Conservation (phyloP, 805 yeast species). For the Yamadazyma kitorensis region DNA sequence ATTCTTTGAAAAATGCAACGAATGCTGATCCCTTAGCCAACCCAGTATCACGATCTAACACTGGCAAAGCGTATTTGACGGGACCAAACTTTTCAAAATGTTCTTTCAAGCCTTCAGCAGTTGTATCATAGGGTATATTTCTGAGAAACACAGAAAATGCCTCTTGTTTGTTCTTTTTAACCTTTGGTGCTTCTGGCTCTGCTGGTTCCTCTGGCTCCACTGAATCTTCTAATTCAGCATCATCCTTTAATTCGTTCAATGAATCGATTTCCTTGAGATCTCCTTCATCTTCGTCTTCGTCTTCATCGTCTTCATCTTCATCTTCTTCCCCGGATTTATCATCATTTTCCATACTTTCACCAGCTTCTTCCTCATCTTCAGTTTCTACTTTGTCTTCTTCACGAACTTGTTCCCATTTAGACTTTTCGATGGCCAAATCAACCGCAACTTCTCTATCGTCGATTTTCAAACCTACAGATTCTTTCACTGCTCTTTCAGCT, state of each 20-base stretch:
- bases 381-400: slow-evolving; percentile 32
- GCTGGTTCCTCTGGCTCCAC: slow-evolving; percentile 22
- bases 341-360: slow-evolving; percentile 36
- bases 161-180: slow-evolving; percentile 59
- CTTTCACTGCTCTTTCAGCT: slow-evolving; percentile 82
- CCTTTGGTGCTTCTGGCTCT: slow-evolving; percentile 32
- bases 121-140: slow-evolving; percentile 93
- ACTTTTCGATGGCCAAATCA: slow-evolving; percentile 87
- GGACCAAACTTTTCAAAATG: slow-evolving; percentile 85
- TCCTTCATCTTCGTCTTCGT: slow-evolving; percentile 30
- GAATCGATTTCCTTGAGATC: slow-evolving; percentile 32
- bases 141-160: slow-evolving; percentile 78
- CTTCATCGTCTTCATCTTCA: slow-evolving; percentile 36
- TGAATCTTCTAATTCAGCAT: slow-evolving; percentile 23
- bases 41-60: slow-evolving; percentile 79
- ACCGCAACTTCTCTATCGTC: slow-evolving; percentile 92
- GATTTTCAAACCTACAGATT: slow-evolving; percentile 68
- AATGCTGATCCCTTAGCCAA: slow-evolving; percentile 93
- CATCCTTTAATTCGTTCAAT: too few relatives aligned
- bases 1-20: slow-evolving; percentile 72
- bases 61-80: slow-evolving; percentile 91
- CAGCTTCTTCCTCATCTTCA: slow-evolving; percentile 40
- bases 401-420: slow-evolving; percentile 68
- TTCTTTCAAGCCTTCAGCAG: slow-evolving; percentile 68
- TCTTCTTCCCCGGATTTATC: slow-evolving; percentile 38